Evolutionary conservation across 2,329 filamentous ascomycete species (phyloP).

Genomic region (Cytospora piceicola): DNA sequence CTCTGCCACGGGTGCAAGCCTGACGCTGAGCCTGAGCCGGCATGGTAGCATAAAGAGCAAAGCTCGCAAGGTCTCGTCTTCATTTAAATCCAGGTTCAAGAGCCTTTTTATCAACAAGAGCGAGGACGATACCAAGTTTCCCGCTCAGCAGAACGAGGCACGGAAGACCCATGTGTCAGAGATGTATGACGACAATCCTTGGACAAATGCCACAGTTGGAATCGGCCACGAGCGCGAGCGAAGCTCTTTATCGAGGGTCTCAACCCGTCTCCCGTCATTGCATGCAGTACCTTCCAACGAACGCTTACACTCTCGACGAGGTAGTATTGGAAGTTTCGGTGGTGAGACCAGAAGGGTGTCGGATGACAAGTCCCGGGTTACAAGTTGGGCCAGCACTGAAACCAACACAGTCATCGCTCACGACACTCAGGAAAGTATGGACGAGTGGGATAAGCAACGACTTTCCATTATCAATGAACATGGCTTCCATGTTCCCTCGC

Average conservation of each 20-base stretch:
- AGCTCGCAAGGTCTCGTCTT: conserved; percentile 65
- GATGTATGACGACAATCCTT: conserved; percentile 28
- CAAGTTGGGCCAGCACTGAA: conserved; percentile 72
- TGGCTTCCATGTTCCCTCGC: conserved; percentile 48
- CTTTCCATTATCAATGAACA: conserved; percentile 68
- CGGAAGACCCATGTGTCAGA: conserved; percentile 40
- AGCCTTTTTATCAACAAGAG: conserved; percentile 55
- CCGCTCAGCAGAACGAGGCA: conserved; percentile 58
- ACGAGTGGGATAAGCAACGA: conserved; percentile 58
- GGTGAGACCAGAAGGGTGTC: conserved; percentile 44
- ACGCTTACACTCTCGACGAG: conserved; percentile 55
- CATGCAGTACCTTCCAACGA: conserved; percentile 52
- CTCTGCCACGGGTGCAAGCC: conserved; percentile 19
- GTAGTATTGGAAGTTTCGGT: conserved; percentile 56
- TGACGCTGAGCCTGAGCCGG: conserved; percentile 32
- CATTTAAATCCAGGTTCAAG: conserved; percentile 64
- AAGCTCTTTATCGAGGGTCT: conserved; percentile 48
- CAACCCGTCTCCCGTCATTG: conserved; percentile 54
- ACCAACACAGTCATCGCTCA: conserved; percentile 57
- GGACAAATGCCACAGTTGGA: neutral
- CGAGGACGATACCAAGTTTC: conserved; percentile 43
- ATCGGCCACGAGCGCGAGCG: conserved; percentile 23
- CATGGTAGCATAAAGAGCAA: conserved; percentile 51
- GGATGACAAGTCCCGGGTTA: conserved; percentile 66
- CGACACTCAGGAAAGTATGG: conserved; percentile 39